phyloP scores from a whole-genome alignment of 1,139 yeast genomes.

The Kluyveromyces sp. region DNA sequence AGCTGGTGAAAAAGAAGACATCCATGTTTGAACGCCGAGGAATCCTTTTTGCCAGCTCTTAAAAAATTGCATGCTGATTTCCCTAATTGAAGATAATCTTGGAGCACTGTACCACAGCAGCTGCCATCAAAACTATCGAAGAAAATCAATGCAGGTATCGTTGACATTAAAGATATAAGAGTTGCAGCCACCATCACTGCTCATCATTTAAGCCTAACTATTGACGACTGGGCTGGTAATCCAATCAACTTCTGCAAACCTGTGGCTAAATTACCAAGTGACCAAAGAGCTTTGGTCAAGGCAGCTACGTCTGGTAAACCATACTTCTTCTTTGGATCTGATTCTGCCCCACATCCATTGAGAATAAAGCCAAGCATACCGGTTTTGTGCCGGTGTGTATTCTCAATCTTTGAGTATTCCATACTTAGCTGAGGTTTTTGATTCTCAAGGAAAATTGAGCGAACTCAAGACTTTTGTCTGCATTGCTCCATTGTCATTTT shows the following conservation, averaged over 20 bases:
- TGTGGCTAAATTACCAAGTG: conserved; percentile 87
- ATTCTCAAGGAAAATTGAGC: conserved; percentile 52
- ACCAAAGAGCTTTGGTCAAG: conserved; percentile 64
- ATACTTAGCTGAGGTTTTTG: conserved; percentile 84
- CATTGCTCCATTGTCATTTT: conserved; percentile 64
- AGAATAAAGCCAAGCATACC: conserved; percentile 62
- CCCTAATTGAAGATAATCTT: conserved; percentile 80
- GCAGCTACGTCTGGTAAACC: conserved; percentile 94
- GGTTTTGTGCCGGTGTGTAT: conserved; percentile 95
- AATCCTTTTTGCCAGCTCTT: conserved; percentile 86
- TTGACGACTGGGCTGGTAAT: conserved; percentile 96
- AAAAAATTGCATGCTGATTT: conserved; percentile 69
- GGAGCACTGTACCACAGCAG: conserved; percentile 92
- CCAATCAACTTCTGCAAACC: conserved; percentile 95
- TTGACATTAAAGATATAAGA: conserved; percentile 33
- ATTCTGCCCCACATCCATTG: conserved; percentile 95
- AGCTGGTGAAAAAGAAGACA: conserved; percentile 37
- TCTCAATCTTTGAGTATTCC: conserved; percentile 80
- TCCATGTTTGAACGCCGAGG: conserved; percentile 90
- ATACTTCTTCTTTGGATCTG: conserved; percentile 93
- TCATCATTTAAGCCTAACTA: conserved; percentile 80
- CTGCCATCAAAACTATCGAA: conserved; percentile 71
- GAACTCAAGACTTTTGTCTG: conserved; percentile 68
- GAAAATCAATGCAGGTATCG: conserved; percentile 53
- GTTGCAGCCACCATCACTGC: conserved; percentile 96